phyloP scores from a whole-genome alignment of 2,329 filamentous ascomycete species.

The Fusarium oligoseptatum region DNA sequence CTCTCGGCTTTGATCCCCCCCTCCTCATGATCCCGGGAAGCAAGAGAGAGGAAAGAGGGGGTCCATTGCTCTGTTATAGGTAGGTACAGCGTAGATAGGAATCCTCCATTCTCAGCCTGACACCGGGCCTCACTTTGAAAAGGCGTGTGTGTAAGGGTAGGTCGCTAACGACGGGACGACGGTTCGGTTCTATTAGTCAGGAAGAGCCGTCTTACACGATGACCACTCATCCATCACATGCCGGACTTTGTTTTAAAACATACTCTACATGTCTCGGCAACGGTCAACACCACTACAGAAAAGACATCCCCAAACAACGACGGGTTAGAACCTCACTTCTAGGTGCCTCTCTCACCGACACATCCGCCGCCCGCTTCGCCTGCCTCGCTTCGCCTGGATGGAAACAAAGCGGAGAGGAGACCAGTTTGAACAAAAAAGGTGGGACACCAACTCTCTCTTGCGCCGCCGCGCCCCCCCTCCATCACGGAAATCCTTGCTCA shows the following conservation, averaged over 20 bases:
- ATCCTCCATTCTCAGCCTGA: neutral
- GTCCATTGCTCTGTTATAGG: slow-evolving; percentile 7
- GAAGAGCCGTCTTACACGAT: slow-evolving; percentile 1
- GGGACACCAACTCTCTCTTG: neutral
- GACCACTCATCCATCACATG: slow-evolving; percentile 3
- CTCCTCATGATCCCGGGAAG: slow-evolving; percentile 1
- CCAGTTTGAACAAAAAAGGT: neutral
- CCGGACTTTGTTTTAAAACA: neutral
- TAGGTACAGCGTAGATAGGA: neutral
- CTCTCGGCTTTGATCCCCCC: slow-evolving; percentile 8
- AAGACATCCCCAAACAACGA: neutral
- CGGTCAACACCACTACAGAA: neutral
- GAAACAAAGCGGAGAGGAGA: slow-evolving; percentile 20
- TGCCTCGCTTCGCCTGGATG: slow-evolving; percentile 23
- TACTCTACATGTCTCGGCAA: slow-evolving; percentile 1
- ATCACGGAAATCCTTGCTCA: slow-evolving; percentile 24
- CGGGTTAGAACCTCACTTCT: neutral
- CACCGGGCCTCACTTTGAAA: neutral
- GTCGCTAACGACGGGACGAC: neutral
- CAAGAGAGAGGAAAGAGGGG: slow-evolving; percentile 1
- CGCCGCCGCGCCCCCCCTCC: neutral
- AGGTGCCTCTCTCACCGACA: slow-evolving; percentile 28
- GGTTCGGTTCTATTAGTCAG: neutral
- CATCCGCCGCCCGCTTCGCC: slow-evolving; percentile 12
- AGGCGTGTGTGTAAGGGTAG: neutral